phyloP scores from a whole-genome alignment of 768 basidiomycete genomes.

The Mycena vitilis region DNA sequence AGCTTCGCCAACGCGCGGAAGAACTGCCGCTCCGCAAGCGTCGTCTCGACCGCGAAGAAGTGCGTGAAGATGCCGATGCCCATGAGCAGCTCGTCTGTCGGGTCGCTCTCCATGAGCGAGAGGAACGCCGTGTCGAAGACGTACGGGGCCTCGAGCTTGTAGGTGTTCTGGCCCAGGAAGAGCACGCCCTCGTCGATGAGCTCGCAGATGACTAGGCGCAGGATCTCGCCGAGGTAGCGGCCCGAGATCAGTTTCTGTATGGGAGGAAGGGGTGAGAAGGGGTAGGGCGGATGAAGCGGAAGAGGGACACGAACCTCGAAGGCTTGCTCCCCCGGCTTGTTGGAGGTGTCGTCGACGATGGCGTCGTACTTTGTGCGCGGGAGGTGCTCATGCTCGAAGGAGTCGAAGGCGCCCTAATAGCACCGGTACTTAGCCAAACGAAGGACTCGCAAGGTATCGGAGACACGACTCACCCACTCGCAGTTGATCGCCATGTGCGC shows the following conservation, averaged over 20 bases:
- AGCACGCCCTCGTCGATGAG: conserved; percentile 96
- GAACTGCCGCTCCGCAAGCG: conserved; percentile 95
- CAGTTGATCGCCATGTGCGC: conserved; percentile 95
- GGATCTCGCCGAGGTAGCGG: conserved; percentile 95
- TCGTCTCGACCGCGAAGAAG: conserved; percentile 97
- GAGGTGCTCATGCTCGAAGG: conserved; percentile 92
- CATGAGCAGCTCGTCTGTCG: conserved; percentile 96
- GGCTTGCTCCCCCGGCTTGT: conserved; percentile 96
- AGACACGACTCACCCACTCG: conserved; percentile 77
- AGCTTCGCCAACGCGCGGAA: conserved; percentile 94
- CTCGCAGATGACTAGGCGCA: conserved; percentile 94
- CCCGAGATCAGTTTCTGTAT: conserved; percentile 93
- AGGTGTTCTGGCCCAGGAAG: conserved; percentile 98
- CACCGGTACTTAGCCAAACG: no score
- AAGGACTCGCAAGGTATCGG: not conserved
- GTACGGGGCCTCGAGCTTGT: conserved; percentile 95
- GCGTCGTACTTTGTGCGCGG: conserved; percentile 95
- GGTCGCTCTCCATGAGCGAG: conserved; percentile 96
- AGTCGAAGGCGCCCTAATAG: conserved; percentile 99
- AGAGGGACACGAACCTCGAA: conserved; percentile 73
- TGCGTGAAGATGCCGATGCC: conserved; percentile 97
- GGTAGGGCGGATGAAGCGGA: not conserved
- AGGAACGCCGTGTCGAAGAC: conserved; percentile 97
- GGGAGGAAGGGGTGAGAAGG: not conserved
- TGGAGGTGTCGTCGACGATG: conserved; percentile 92